A percentile compares a stretch with the other conserved stretches of the same genome.
Evolutionary conservation across 176 grass and related monocot species (phyloP).

Genomic region (Tillandsia fasciculata): DNA sequence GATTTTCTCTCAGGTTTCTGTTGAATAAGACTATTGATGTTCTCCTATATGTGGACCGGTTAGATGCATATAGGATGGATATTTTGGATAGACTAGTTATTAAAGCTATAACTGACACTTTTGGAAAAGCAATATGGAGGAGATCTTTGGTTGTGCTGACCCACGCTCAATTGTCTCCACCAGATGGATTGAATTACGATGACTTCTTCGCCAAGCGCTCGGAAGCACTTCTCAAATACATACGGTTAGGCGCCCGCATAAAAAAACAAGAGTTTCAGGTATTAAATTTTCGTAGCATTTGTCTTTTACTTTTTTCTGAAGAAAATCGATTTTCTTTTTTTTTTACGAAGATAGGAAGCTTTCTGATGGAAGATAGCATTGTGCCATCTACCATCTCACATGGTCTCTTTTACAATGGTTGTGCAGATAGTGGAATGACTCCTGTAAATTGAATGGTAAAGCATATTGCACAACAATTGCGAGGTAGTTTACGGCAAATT

Average conservation of each 20-base stretch:
- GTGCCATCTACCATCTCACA: too few relatives aligned
- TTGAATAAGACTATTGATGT: constrained; percentile 94
- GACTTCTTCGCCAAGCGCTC: constrained; percentile 80
- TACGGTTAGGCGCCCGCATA: constrained; percentile 46
- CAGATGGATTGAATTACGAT: constrained; percentile 82
- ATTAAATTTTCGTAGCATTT: neutral
- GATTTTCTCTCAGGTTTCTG: constrained; percentile 55
- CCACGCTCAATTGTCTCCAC: constrained; percentile 82
- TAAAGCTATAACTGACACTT: constrained; percentile 62
- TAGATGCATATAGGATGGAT: constrained; percentile 92
- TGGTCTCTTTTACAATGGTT: too few relatives aligned
- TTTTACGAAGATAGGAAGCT: too few relatives aligned
- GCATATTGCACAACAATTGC: too few relatives aligned
- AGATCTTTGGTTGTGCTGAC: constrained; percentile 78
- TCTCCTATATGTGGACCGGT: constrained; percentile 80
- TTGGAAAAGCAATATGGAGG: constrained; percentile 82
- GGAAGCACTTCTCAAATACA: constrained; percentile 56
- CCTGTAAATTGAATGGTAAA: too few relatives aligned
- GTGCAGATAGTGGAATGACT: too few relatives aligned
- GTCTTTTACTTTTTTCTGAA: too few relatives aligned
- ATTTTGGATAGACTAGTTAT: constrained; percentile 71
- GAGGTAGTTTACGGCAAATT: too few relatives aligned
- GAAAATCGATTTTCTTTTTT: too few relatives aligned
- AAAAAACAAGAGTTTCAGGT: constrained; percentile 65
- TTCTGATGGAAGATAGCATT: too few relatives aligned